These are phyloP conservation scores for Stephania japonica DNA, from an alignment of 164 flowering plant genomes.

Conservation along the genomic window DNA sequence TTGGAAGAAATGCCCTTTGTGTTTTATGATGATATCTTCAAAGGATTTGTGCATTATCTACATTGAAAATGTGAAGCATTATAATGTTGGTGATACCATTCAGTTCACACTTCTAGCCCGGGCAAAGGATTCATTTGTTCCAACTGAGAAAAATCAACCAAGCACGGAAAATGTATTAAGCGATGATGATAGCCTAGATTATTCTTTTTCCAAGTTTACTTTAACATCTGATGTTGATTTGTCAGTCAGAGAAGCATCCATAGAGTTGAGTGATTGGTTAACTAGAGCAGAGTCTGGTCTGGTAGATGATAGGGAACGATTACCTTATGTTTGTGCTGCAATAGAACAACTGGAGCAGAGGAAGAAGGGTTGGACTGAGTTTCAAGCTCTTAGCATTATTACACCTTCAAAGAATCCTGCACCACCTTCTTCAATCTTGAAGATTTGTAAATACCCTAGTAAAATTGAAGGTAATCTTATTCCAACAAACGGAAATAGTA, in stretches of 20 bases:
- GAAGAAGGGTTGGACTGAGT: slow-evolving; percentile 68
- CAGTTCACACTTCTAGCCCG: slow-evolving; percentile 78
- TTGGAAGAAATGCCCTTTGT: slow-evolving; percentile 88
- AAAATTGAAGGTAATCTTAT: slow-evolving; percentile 19
- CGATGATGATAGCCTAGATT: slow-evolving; percentile 20
- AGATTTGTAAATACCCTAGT: slow-evolving; percentile 15
- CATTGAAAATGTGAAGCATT: slow-evolving; percentile 64
- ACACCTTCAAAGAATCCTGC: slow-evolving; percentile 12
- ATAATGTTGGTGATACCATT: slow-evolving; percentile 53
- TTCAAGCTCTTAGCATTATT: slow-evolving; percentile 18
- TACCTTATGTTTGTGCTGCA: slow-evolving; percentile 94
- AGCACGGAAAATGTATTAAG: slow-evolving; percentile 9
- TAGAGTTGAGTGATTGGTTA: slow-evolving; percentile 81
- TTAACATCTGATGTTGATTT: slow-evolving; percentile 79
- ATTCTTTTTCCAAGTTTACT: slow-evolving; percentile 72
- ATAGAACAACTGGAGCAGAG: slow-evolving; percentile 69
- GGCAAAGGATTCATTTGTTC: slow-evolving; percentile 55
- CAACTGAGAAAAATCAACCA: slow-evolving; percentile 37
- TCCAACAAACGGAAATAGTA: slow-evolving; percentile 13
- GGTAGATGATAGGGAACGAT: slow-evolving; percentile 81
- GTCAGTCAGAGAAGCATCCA: slow-evolving; percentile 65
- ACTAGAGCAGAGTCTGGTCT: slow-evolving; percentile 85
- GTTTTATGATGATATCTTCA: slow-evolving; percentile 76
- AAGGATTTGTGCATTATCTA: slow-evolving; percentile 78
- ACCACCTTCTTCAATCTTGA: slow-evolving; percentile 11